Conservation (phyloP, 495 filamentous ascomycete species). For the Rostrohypoxylon terebratum region DNA sequence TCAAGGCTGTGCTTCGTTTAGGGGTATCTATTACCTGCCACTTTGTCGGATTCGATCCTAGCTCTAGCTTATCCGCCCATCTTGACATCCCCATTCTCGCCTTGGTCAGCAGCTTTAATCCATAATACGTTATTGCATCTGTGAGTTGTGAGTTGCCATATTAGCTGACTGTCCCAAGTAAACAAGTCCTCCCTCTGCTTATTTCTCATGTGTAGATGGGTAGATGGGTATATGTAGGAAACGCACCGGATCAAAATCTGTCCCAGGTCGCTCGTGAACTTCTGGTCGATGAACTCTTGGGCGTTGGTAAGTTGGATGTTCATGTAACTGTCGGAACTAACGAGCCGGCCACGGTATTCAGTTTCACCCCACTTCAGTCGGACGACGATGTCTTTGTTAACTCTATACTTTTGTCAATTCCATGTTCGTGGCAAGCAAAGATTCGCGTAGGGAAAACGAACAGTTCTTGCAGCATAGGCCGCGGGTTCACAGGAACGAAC, state of each 20-base stretch:
- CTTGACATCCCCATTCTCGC: slow-evolving; percentile 64
- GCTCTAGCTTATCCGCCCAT: slow-evolving; percentile 69
- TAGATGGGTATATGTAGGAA: background rate
- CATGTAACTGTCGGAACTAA: slow-evolving; percentile 96
- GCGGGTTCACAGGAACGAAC: slow-evolving; percentile 90
- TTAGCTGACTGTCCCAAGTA: background rate
- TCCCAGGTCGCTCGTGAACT: slow-evolving; percentile 83
- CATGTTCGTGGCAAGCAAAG: slow-evolving; percentile 12
- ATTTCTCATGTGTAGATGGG: background rate
- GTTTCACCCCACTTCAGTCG: slow-evolving; percentile 98
- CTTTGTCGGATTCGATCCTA: background rate
- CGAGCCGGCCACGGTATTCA: slow-evolving; percentile 92
- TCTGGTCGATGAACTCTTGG: slow-evolving; percentile 91
- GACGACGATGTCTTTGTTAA: slow-evolving; percentile 89
- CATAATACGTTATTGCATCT: slow-evolving; percentile 92
- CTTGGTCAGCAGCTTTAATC: slow-evolving; percentile 77
- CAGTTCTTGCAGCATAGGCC: slow-evolving; percentile 88
- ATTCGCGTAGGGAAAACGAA: slow-evolving; percentile 59
- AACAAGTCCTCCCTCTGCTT: background rate
- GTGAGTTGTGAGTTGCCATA: slow-evolving; percentile 59
- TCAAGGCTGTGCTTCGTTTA: slow-evolving; percentile 6
- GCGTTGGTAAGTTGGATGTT: slow-evolving; percentile 92
- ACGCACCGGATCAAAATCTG: slow-evolving; percentile 90
- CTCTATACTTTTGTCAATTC: slow-evolving; percentile 58
- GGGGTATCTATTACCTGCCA: slow-evolving; percentile 39